Evolutionary conservation across 2,329 filamentous ascomycete genomes (phyloP).

Genomic region (Westerdykella aurantiaca): DNA sequence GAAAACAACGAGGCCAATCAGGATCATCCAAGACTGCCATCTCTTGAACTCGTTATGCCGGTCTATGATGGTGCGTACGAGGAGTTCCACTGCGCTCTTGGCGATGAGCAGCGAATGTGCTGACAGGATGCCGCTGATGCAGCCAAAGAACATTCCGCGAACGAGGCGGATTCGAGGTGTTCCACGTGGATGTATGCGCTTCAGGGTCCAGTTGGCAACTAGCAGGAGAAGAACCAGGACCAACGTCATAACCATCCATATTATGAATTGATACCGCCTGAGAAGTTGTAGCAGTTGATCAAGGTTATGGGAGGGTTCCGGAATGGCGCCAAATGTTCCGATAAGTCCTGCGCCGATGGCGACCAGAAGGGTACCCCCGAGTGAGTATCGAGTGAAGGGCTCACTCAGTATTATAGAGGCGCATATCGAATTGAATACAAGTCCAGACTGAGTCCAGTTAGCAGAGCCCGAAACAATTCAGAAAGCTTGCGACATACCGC

Average conservation of each 20-base stretch:
- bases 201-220: constrained; percentile 38
- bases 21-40: constrained; percentile 91
- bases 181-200: constrained; percentile 35
- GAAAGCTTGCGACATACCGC: constrained; percentile 47
- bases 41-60: constrained; percentile 87
- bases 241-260: constrained; percentile 82
- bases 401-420: constrained; percentile 88
- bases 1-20: constrained; percentile 71
- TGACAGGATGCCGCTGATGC: constrained; percentile 82
- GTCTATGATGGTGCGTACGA: constrained; percentile 81
- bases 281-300: constrained; percentile 74
- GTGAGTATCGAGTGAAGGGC: constrained; percentile 90
- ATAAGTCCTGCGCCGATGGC: constrained; percentile 85
- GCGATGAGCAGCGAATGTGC: constrained; percentile 89
- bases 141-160: constrained; percentile 80
- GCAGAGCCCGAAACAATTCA: not conserved
- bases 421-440: constrained; percentile 98
- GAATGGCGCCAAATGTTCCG: constrained; percentile 87
- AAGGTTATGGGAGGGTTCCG: constrained; percentile 84
- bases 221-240: constrained; percentile 67
- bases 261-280: constrained; percentile 66
- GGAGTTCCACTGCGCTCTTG: constrained; percentile 91
- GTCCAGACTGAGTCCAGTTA: constrained; percentile 56
- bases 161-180: constrained; percentile 66
- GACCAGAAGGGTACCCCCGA: constrained; percentile 82